These are phyloP conservation scores for Raffaelea ambrosiae DNA, from an alignment of 2,329 filamentous ascomycete species.

Conservation along the genomic window DNA sequence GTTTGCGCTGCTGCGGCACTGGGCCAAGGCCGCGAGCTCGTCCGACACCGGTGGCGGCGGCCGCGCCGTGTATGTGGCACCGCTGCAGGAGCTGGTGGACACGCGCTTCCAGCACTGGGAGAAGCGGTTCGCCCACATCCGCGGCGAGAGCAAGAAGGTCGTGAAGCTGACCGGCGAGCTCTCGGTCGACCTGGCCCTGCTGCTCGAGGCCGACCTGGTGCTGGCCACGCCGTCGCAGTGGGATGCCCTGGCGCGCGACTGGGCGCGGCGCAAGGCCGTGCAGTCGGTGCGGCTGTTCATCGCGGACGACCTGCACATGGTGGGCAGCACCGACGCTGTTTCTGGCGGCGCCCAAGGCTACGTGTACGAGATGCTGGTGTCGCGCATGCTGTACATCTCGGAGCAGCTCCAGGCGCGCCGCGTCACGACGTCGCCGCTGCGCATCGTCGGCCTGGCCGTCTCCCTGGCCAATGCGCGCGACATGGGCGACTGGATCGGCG, in stretches of 20 bases:
- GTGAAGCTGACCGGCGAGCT: conserved; percentile 93
- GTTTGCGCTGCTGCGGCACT: conserved; percentile 83
- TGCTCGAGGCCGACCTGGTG: conserved; percentile 81
- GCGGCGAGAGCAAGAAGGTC: conserved; percentile 80
- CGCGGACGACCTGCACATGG: conserved; percentile 88
- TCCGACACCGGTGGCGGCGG: conserved; percentile 37
- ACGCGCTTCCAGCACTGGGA: conserved; percentile 77
- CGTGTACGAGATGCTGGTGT: conserved; percentile 94
- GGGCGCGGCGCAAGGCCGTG: conserved; percentile 93
- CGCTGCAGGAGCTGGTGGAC: conserved; percentile 89
- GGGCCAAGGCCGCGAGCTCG: conserved; percentile 47
- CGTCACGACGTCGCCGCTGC: conserved; percentile 61
- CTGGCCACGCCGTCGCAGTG: conserved; percentile 90
- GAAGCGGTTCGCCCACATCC: conserved; percentile 60
- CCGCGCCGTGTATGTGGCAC: conserved; percentile 86
- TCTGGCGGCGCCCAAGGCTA: conserved; percentile 45
- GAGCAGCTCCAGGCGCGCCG: conserved; percentile 74
- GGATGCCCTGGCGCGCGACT: conserved; percentile 92
- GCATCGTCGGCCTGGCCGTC: conserved; percentile 84
- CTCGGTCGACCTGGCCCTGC: conserved; percentile 77
- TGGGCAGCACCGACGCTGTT: conserved; percentile 79
- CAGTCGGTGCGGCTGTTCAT: conserved; percentile 87
- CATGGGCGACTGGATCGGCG: conserved; percentile 95
- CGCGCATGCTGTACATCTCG: conserved; percentile 92
- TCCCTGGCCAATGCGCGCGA: conserved; percentile 89